Percentiles rank a stretch among this genome's conserved stretches.
Conservation (phyloP, 768 basidiomycete species). For the Lactarius hengduanensis region DNA sequence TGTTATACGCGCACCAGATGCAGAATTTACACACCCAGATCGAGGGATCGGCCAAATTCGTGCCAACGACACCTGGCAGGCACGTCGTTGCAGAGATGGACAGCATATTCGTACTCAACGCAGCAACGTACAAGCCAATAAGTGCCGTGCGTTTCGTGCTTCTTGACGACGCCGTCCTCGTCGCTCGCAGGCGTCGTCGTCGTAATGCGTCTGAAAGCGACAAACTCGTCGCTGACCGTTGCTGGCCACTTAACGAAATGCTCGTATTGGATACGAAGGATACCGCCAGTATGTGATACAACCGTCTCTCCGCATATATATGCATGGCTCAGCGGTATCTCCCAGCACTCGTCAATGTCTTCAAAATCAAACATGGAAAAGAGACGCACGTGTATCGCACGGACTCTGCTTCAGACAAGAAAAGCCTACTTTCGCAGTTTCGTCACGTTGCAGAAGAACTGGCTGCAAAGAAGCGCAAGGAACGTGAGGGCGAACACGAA, state of each 20-base stretch:
- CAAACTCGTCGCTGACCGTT: conserved; percentile 88
- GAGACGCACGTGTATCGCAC: conserved; percentile 94
- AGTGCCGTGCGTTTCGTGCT: conserved; percentile 87
- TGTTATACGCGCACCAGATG: conserved; percentile 94
- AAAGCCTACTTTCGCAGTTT: conserved; percentile 77
- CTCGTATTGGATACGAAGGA: conserved; percentile 96
- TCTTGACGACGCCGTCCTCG: conserved; percentile 86
- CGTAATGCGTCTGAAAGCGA: conserved; percentile 57
- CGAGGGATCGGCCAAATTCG: conserved; percentile 93
- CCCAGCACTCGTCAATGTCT: conserved; percentile 86
- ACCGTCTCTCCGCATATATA: not conserved
- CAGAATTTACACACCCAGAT: conserved; percentile 85
- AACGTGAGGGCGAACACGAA: conserved; percentile 92
- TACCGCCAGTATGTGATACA: conserved; percentile 59
- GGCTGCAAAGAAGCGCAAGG: conserved; percentile 82
- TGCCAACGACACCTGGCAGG: conserved; percentile 85
- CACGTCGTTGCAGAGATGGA: conserved; percentile 89
- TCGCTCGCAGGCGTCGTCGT: conserved; percentile 73
- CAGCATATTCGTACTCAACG: conserved; percentile 78
- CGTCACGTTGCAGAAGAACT: conserved; percentile 93
- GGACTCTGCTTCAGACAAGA: conserved; percentile 81
- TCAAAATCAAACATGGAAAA: conserved; percentile 91
- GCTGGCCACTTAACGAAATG: conserved; percentile 93
- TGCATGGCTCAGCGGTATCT: not conserved
- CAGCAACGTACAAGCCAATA: conserved; percentile 92